Percentiles rank a stretch among this genome's conserved stretches.
phyloP scores from a whole-genome alignment of 2,329 filamentous ascomycete species.

The Fusarium concolor region DNA sequence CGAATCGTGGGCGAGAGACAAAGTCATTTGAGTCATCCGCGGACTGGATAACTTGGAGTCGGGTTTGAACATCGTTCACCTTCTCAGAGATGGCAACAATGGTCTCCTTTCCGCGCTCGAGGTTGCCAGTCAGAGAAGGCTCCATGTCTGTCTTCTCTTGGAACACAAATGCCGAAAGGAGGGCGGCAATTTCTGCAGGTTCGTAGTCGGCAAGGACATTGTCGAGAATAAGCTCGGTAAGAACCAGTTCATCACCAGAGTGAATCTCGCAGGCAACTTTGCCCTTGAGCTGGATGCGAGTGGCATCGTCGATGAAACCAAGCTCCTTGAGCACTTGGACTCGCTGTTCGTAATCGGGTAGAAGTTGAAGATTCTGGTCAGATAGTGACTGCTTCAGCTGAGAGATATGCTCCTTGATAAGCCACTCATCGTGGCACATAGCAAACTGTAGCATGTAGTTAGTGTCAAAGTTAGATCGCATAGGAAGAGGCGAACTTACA shows the following conservation, averaged over 20 bases:
- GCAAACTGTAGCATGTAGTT: slow-evolving; percentile 76
- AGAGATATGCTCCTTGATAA: slow-evolving; percentile 92
- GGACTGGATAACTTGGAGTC: slow-evolving; percentile 91
- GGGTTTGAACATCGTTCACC: slow-evolving; percentile 88
- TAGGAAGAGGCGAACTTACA: slow-evolving; percentile 62
- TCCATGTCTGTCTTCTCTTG: slow-evolving; percentile 92
- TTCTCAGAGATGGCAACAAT: slow-evolving; percentile 93
- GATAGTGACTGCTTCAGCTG: slow-evolving; percentile 90
- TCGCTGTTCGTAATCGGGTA: slow-evolving; percentile 96
- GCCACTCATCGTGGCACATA: slow-evolving; percentile 97
- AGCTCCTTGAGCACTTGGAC: slow-evolving; percentile 92
- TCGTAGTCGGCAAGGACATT: slow-evolving; percentile 97
- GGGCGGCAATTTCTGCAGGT: slow-evolving; percentile 93
- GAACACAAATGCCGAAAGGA: slow-evolving; percentile 95
- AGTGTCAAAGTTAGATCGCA: slow-evolving; percentile 6
- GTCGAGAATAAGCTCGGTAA: slow-evolving; percentile 95
- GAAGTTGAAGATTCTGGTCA: slow-evolving; percentile 93
- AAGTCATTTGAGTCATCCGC: slow-evolving; percentile 95
- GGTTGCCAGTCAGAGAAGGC: slow-evolving; percentile 82
- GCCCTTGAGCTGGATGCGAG: slow-evolving; percentile 93
- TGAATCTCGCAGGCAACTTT: slow-evolving; percentile 99
- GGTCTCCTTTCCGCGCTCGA: slow-evolving; percentile 84
- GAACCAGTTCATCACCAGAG: slow-evolving; percentile 93
- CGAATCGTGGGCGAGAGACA: slow-evolving; percentile 86
- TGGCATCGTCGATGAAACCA: slow-evolving; percentile 87